Percentiles rank a stretch among this genome's conserved stretches.
These are phyloP conservation scores for Cladosporium sp. DNA, from an alignment of 2,329 filamentous ascomycete species.

Conservation along the genomic window DNA sequence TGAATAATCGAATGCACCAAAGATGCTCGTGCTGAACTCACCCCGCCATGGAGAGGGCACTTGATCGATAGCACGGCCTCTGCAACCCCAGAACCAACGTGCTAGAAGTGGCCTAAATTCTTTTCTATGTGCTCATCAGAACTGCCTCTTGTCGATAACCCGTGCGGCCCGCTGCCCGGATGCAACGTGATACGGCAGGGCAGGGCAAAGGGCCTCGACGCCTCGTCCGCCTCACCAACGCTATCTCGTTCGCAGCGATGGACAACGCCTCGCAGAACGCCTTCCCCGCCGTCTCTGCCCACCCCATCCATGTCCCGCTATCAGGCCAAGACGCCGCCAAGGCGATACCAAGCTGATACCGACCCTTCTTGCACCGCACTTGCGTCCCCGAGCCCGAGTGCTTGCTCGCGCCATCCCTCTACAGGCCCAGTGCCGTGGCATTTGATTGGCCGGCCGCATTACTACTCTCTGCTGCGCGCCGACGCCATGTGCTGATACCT, in stretches of 20 bases:
- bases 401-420: slow-evolving; percentile 7
- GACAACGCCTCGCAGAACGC: not conserved
- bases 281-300: slow-evolving; percentile 3
- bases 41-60: not conserved
- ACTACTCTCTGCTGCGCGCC: slow-evolving; percentile 8
- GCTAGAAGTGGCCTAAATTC: not conserved
- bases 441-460: not conserved
- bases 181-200: slow-evolving; percentile 5
- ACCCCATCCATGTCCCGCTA: slow-evolving; percentile 6
- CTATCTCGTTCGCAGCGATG: not conserved
- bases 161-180: slow-evolving; percentile 4
- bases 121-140: slow-evolving; percentile 12
- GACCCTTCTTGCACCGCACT: slow-evolving; percentile 14
- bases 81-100: slow-evolving; percentile 5
- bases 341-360: slow-evolving; percentile 17
- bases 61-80: not conserved
- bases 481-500: slow-evolving; percentile 5
- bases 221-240: not conserved
- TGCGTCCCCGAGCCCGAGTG: slow-evolving; percentile 12
- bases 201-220: not conserved
- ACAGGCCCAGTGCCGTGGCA: not conserved
- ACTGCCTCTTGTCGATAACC: not conserved
- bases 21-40: not conserved
- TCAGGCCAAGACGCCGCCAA: slow-evolving; percentile 17
- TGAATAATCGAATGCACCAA: slow-evolving; percentile 3